These are phyloP conservation scores for Phytophthora pini DNA, from an alignment of 352 stramenopile species.

Conservation along the genomic window DNA sequence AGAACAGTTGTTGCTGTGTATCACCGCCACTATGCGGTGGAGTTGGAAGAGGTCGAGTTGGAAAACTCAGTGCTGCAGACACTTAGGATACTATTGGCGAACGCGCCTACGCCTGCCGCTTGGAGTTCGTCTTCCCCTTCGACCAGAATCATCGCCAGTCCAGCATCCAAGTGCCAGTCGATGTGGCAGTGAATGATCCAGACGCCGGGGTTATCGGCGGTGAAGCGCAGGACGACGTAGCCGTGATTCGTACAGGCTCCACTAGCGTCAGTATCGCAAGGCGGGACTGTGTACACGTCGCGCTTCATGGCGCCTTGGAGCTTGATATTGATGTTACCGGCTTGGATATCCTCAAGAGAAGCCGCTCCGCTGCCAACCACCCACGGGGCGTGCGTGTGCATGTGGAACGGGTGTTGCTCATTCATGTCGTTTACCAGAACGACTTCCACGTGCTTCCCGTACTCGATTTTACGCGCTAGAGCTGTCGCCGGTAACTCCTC, in stretches of 20 bases:
- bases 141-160: slow-evolving; percentile 49
- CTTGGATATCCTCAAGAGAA: slow-evolving; percentile 20
- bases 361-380: slow-evolving; percentile 38
- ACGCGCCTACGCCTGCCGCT: slow-evolving; percentile 31
- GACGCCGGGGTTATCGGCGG: slow-evolving; percentile 48
- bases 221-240: slow-evolving; percentile 48
- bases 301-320: slow-evolving; percentile 39
- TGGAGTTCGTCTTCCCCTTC: slow-evolving; percentile 43
- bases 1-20: slow-evolving; percentile 6
- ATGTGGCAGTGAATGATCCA: slow-evolving; percentile 66
- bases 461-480: slow-evolving; percentile 32
- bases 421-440: slow-evolving; percentile 48
- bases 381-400: slow-evolving; percentile 46
- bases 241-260: slow-evolving; percentile 39
- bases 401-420: slow-evolving; percentile 53
- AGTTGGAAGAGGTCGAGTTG: slow-evolving; percentile 30
- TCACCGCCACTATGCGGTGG: slow-evolving; percentile 17
- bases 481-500: slow-evolving; percentile 39
- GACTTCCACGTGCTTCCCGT: slow-evolving; percentile 47
- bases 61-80: slow-evolving; percentile 23
- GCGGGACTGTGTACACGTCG: slow-evolving; percentile 50
- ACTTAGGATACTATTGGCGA: slow-evolving; percentile 31
- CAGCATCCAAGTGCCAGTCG: slow-evolving; percentile 51
- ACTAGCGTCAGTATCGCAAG: slow-evolving; percentile 32
- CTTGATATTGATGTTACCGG: slow-evolving; percentile 29